Conservation (phyloP, 75 land plant genomes). For the Sequoiadendron giganteum region DNA sequence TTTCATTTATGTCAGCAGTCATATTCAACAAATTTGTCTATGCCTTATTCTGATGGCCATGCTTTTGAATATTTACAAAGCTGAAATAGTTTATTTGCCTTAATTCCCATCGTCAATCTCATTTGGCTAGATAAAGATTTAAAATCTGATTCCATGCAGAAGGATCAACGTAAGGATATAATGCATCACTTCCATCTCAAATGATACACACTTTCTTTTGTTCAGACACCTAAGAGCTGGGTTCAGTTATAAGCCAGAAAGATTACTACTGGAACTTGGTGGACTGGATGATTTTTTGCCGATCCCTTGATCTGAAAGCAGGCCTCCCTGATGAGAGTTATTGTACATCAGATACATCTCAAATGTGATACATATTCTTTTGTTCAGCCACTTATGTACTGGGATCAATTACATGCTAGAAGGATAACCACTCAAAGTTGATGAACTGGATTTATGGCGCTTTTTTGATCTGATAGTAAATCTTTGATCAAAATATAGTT, state of each 20-base stretch:
- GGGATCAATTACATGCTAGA: not conserved
- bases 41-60: not conserved
- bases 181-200: not conserved
- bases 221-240: slow-evolving; percentile 3
- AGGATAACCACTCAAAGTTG: not conserved
- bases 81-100: not conserved
- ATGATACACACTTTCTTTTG: not conserved
- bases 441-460: not conserved
- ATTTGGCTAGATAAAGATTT: not conserved
- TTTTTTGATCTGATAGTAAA: slow-evolving; percentile 6
- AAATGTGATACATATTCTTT: slow-evolving; percentile 1
- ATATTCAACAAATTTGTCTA: not conserved
- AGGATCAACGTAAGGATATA: slow-evolving; percentile 2
- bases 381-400: not conserved
- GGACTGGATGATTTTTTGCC: not conserved
- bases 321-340: not conserved
- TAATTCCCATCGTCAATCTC: not conserved
- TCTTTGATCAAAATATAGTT: not conserved
- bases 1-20: not conserved
- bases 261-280: not conserved
- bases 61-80: not conserved
- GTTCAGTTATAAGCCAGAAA: slow-evolving; percentile 4
- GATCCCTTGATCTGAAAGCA: slow-evolving; percentile 1
- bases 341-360: not conserved
- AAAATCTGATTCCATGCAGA: not conserved